Evolutionary conservation across 2,329 filamentous ascomycete species (phyloP), one percentile per base, ranked within the genome.

Genomic region (Delphinella strobiligena): DNA sequence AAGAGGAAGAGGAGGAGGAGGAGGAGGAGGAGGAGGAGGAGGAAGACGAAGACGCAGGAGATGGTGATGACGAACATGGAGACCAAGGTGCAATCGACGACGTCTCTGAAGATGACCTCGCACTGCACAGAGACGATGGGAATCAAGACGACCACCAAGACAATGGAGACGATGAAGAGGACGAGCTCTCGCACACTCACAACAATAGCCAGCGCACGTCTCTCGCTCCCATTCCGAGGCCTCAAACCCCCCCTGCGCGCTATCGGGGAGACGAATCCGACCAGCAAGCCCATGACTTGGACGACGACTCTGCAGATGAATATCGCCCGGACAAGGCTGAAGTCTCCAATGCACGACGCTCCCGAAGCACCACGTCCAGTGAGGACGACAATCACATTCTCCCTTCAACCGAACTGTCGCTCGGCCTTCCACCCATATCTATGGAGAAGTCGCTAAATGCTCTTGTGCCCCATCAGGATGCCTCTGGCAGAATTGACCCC

Each of bases 11-110:
- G 14, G 45, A 50, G 14, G 45, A 39, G 17, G 46, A 50, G 16
- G 48, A 44, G 3, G 58, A 57, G 2, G 22, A 12, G 12, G 7
- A 27, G 12, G 56, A 61, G 0, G 54, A 62, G 16, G 61, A 63
- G 3, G 56, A 62, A 18, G 60, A 19, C 31, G 45, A 50, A 16
- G 56, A 58, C 4, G 47, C 52, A 15, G 53, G 54, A 10, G 50
- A 32, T n/a, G 33, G 24, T 8, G 32, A 34, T 34, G 24, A 37
- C n/a, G 3, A 15, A 12, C 17, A 9, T 17, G 7, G 17, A 39
- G 3, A 22, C 22, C n/a, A 19, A 33, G n/a, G 14, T 19, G 17
- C 17, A 31, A 10, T 31, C 30, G 18, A 15, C 29, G 14, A n/a
- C n/a, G n/a, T 18, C 24, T 30, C 22, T 4, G 44, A 46, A 17